Percentiles rank a stretch among this genome's conserved stretches.
These are phyloP conservation scores for Hippophae rhamnoides DNA, from an alignment of 306 rosid species.

Conservation along the genomic window DNA sequence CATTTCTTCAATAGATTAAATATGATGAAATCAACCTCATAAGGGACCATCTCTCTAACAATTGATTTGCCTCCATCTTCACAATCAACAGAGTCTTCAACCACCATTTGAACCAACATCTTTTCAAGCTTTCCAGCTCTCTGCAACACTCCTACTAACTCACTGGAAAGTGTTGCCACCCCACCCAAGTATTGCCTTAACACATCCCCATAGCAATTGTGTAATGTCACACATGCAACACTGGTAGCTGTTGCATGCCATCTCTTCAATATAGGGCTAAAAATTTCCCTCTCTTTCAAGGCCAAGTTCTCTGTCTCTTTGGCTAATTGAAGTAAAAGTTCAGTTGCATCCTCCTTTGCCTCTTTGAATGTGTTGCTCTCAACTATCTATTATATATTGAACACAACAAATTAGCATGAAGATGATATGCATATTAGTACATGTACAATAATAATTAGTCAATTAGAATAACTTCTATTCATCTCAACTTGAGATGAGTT, in stretches of 20 bases:
- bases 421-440: too few species aligned
- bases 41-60: constrained; percentile 76
- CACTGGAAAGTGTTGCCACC: constrained; percentile 35
- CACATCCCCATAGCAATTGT: constrained; percentile 64
- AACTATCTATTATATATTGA: constrained; percentile 32
- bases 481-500: too few species aligned
- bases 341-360: constrained; percentile 22
- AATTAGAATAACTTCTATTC: too few species aligned
- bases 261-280: constrained; percentile 54
- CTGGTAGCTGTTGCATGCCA: constrained; percentile 61
- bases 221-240: constrained; percentile 69
- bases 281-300: constrained; percentile 64
- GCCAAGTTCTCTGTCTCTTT: constrained; percentile 75
- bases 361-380: background rate
- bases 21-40: constrained; percentile 73
- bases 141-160: constrained; percentile 51
- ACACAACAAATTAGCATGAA: too few species aligned
- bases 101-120: constrained; percentile 70
- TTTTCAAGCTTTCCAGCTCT: constrained; percentile 82
- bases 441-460: too few species aligned
- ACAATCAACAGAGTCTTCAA: constrained; percentile 59
- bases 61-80: constrained; percentile 60
- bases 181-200: constrained; percentile 64
- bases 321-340: constrained; percentile 52
- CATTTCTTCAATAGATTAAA: constrained; percentile 57